Percentiles rank a stretch among this genome's conserved stretches.
phyloP scores from a whole-genome alignment of 768 basidiomycete genomes.

The Russula compacta region DNA sequence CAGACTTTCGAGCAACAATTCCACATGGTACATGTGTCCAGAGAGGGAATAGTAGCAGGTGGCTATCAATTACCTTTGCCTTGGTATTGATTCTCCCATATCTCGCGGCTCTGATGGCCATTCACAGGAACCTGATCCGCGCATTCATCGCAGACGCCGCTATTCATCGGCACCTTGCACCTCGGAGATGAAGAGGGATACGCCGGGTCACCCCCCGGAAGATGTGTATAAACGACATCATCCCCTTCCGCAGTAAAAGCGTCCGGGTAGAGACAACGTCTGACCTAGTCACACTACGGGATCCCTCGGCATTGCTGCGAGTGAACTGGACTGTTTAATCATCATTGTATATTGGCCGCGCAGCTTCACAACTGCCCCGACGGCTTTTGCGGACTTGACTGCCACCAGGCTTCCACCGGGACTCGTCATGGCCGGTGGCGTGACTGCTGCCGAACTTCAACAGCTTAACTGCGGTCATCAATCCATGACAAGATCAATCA shows the following conservation, averaged over 20 bases:
- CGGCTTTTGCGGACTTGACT: background rate
- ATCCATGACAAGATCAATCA: background rate
- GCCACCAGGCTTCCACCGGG: too few relatives aligned
- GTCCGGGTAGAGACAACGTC: background rate
- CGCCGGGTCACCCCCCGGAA: background rate
- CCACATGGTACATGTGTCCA: background rate
- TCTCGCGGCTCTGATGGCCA: background rate
- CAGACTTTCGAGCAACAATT: background rate
- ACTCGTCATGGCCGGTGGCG: background rate
- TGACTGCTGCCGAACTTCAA: background rate
- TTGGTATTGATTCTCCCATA: background rate
- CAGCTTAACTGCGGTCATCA: background rate
- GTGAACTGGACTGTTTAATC: background rate
- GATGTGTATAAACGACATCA: background rate
- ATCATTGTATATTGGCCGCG: background rate
- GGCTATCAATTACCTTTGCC: background rate
- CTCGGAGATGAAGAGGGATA: background rate
- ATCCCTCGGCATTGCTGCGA: background rate
- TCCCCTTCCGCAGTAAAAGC: background rate
- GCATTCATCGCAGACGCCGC: background rate
- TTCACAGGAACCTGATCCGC: background rate
- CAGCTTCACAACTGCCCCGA: background rate
- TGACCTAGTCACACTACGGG: background rate
- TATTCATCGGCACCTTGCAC: background rate
- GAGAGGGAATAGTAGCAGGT: background rate